Conservation (phyloP, 176 grass and related monocot species). For the Avena atlantica region DNA sequence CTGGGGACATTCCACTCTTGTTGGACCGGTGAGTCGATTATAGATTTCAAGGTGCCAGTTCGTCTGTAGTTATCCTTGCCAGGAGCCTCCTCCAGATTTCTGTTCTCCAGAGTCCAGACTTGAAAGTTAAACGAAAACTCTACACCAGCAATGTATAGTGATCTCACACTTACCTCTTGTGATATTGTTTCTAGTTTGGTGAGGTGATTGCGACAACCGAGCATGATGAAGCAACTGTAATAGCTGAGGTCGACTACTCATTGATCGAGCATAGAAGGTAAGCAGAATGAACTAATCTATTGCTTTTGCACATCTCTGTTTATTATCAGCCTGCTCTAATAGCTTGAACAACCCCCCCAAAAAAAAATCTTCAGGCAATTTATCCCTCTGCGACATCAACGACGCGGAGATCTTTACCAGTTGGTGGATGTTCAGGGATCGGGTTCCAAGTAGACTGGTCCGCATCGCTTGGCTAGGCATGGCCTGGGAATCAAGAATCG, state of each 20-base stretch:
- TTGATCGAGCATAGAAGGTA: slow-evolving; percentile 86
- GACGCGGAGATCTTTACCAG: slow-evolving; percentile 84
- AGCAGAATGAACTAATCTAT: background rate
- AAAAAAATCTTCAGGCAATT: slow-evolving; percentile 54
- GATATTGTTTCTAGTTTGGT: slow-evolving; percentile 71
- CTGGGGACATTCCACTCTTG: slow-evolving; percentile 94
- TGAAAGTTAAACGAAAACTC: background rate
- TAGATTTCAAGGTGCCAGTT: background rate
- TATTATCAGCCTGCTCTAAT: background rate
- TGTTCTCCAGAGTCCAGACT: background rate
- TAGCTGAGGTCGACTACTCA: slow-evolving; percentile 91
- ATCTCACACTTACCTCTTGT: background rate
- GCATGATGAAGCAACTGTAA: slow-evolving; percentile 68
- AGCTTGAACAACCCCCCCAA: background rate
- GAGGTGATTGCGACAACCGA: slow-evolving; percentile 90
- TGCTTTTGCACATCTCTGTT: background rate
- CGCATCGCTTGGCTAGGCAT: background rate
- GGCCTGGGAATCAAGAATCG: background rate
- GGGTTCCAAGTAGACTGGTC: slow-evolving; percentile 44
- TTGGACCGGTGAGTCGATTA: slow-evolving; percentile 80
- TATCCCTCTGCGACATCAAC: slow-evolving; percentile 72
- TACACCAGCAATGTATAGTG: background rate
- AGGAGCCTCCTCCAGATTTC: background rate
- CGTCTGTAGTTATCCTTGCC: background rate
- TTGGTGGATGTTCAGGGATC: slow-evolving; percentile 83